Evolutionary conservation across 305 asterid genomes (phyloP).

Genomic region (Nicotiana rustica): DNA sequence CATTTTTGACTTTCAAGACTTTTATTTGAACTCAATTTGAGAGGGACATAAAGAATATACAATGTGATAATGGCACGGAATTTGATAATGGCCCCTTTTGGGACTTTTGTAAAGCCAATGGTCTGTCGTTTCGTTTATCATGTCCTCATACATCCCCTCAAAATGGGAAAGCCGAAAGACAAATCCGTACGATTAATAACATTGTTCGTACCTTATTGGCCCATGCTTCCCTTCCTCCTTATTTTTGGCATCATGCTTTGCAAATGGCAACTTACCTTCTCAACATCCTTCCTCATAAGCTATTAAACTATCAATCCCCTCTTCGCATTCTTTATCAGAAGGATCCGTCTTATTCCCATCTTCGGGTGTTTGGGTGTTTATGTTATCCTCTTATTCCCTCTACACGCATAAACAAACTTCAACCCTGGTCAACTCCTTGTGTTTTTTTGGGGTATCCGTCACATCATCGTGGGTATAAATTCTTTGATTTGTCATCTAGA

Average conservation of each 20-base stretch:
- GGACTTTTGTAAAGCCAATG: background rate
- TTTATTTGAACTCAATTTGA: background rate
- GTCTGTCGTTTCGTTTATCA: background rate
- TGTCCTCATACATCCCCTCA: conserved; percentile 22
- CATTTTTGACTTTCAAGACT: too few species aligned
- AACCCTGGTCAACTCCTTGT: conserved; percentile 6
- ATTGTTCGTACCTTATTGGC: background rate
- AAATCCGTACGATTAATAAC: conserved; percentile 17
- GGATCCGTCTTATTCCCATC: background rate
- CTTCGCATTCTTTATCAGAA: background rate
- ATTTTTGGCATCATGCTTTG: background rate
- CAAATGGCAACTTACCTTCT: too few species aligned
- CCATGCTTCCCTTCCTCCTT: background rate
- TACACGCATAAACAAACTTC: background rate
- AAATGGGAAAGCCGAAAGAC: conserved; percentile 11
- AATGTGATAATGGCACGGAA: background rate
- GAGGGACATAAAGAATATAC: background rate
- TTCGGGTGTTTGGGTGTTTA: too few species aligned
- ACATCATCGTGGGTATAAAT: background rate
- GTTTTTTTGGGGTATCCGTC: background rate
- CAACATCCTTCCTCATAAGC: background rate
- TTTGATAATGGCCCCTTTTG: background rate
- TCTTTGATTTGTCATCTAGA: background rate
- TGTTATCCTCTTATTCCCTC: too few species aligned
- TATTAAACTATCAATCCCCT: background rate